phyloP scores from a whole-genome alignment of 345 rosid species.

The Eucalyptus microcorys region DNA sequence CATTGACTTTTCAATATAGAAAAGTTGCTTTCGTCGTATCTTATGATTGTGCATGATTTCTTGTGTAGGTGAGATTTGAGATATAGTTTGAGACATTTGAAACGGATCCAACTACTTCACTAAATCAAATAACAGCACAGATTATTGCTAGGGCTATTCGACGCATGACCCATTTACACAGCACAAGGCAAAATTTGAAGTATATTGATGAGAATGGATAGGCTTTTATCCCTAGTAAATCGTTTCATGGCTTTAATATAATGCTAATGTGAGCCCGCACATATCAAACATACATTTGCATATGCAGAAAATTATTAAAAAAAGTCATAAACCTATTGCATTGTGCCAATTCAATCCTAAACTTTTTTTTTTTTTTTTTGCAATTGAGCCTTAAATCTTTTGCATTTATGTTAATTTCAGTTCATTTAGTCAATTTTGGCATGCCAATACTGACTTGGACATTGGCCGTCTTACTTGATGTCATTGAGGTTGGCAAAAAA shows the following conservation, averaged over 20 bases:
- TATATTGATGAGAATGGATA: neutral
- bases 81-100: neutral
- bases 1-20: neutral
- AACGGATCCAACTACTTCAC: neutral
- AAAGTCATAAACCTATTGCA: too few species aligned
- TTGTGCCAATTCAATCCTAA: too few species aligned
- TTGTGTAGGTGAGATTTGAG: neutral
- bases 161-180: neutral
- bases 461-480: accelerated
- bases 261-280: neutral
- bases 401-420: accelerated
- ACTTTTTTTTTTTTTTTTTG: too few species aligned
- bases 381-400: too few species aligned
- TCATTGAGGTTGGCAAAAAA: too few species aligned
- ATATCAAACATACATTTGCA: too few species aligned
- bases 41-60: neutral
- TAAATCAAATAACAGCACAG: neutral
- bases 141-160: neutral
- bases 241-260: neutral
- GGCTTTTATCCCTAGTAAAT: neutral
- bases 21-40: neutral
- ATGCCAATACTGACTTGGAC: accelerated
- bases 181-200: neutral
- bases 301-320: too few species aligned
- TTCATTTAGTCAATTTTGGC: too few species aligned